A percentile compares a stretch with the other conserved stretches of the same genome.
phyloP scores from a whole-genome alignment of 1,139 yeast genomes.

The Hanseniaspora gamundiae region DNA sequence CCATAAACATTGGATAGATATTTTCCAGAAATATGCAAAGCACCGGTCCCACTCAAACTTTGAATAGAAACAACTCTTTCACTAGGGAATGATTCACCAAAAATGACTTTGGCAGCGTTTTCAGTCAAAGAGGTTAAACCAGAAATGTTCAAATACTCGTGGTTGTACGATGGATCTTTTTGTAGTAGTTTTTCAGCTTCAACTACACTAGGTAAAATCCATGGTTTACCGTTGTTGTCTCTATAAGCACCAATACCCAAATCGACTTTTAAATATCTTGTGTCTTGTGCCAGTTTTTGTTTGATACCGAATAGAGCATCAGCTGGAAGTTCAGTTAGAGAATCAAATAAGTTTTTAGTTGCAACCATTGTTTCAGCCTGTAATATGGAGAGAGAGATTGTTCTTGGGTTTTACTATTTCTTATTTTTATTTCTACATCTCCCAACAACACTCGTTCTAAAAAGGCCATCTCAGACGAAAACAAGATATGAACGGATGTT shows the following conservation, averaged over 20 bases:
- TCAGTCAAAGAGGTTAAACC: conserved; percentile 62
- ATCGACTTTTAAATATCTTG: conserved; percentile 55
- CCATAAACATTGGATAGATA: conserved; percentile 32
- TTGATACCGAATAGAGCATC: conserved; percentile 78
- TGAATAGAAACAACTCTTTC: conserved; percentile 63
- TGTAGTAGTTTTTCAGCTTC: conserved; percentile 51
- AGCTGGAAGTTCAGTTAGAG: conserved; percentile 52
- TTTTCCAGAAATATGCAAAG: conserved; percentile 76
- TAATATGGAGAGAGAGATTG: not conserved
- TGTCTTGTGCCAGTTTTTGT: conserved; percentile 57
- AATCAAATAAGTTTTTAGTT: conserved; percentile 26
- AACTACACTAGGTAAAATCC: conserved; percentile 80
- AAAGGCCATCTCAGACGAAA: no score
- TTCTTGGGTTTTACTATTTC: not conserved
- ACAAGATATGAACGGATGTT: no score
- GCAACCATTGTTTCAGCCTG: conserved; percentile 3
- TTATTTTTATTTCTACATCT: no score
- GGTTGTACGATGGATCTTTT: conserved; percentile 57
- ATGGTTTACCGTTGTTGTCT: conserved; percentile 85
- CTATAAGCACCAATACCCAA: conserved; percentile 95
- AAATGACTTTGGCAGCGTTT: conserved; percentile 68
- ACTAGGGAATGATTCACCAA: conserved; percentile 53
- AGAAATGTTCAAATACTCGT: conserved; percentile 78
- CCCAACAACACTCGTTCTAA: no score
- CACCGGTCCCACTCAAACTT: conserved; percentile 92